phyloP scores from a whole-genome alignment of 306 rosid species.

The Prunus salicina region DNA sequence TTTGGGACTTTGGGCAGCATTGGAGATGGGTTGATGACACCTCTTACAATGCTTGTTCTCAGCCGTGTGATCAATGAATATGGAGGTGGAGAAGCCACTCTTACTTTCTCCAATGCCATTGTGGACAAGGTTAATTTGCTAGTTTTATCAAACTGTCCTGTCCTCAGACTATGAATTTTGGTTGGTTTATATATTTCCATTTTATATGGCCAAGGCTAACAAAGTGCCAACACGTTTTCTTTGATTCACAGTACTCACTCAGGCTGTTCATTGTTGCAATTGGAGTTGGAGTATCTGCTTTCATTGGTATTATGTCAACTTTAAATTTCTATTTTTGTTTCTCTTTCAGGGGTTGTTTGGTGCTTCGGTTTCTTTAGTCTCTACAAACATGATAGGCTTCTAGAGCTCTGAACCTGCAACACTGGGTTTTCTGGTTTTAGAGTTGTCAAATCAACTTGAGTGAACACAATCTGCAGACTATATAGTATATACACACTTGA shows the following conservation, averaged over 20 bases:
- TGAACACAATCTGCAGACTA: too few relatives aligned
- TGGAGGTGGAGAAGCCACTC: constrained; percentile 21
- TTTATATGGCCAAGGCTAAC: not conserved
- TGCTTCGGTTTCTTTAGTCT: not conserved
- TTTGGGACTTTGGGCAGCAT: constrained; percentile 73
- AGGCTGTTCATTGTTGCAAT: constrained; percentile 49
- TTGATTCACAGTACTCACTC: constrained; percentile 48
- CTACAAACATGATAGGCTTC: not conserved
- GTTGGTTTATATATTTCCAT: too few relatives aligned
- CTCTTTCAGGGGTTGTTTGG: not conserved
- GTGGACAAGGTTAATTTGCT: constrained; percentile 43
- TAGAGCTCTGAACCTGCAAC: not conserved
- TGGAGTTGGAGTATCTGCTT: constrained; percentile 63
- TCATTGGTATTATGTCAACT: constrained; percentile 40
- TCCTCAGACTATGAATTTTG: not conserved
- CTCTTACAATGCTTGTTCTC: constrained; percentile 68
- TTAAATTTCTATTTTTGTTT: not conserved
- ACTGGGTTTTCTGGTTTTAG: too few relatives aligned
- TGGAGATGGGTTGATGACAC: constrained; percentile 75
- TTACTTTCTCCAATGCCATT: constrained; percentile 30
- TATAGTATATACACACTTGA: not conserved
- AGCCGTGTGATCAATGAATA: constrained; percentile 62
- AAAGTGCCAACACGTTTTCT: not conserved
- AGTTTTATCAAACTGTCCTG: not conserved
- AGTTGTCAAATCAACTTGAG: too few relatives aligned